Evolutionary conservation across 1,284 basidiomycete species (phyloP), one percentile per base, ranked within the genome.

Genomic region (Nidula niveotomentosa): DNA sequence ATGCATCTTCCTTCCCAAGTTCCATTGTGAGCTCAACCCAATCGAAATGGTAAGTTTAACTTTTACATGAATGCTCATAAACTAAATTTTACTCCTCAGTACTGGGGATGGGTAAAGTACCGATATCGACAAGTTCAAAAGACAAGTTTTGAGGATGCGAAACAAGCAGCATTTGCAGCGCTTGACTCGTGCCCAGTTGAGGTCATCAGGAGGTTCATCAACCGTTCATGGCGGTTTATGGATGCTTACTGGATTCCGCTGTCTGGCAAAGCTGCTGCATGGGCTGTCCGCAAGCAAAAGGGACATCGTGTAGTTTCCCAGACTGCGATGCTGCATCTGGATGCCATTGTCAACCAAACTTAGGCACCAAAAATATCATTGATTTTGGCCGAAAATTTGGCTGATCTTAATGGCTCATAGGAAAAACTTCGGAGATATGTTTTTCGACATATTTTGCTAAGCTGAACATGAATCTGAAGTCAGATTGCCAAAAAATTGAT

Each of bases 341-440:
- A 41, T 12, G 37, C 37, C 10, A 15, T 41, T 6, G 4, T 41
- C 4, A 2, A 41, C 37, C 15, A 2, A 41, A 41, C 37, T 12
- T 41, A 41, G 37, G 12, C 7, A 12, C 10, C 6, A 3, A 23
- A 41, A 12, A 41, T 41, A 6, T 49, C 18, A 49, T 41, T 10
- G 9, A 33, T 35, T 35, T 36, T 30, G 48, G 23, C 33, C 48
- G 59, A 65, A 65, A 61, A 53, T 57, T 61, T 61, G 63, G 60
- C 51, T 36, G 17, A 52, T 30, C 56, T 34, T 56, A 63, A 56
- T 54, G 18, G 41, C 48, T 56, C 56, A 48, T 64, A 61, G 63
- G 63, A 66, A 65, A 66, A 66, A 65, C 54, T 53, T 60, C 48
- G 57, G 59, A 64, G 54, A 50, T 55, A 41, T 36, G 46, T 65